A percentile compares a stretch with the other conserved stretches of the same genome.
Conservation (phyloP, 1,139 yeast species). For the Meyerozyma guilliermondii region DNA sequence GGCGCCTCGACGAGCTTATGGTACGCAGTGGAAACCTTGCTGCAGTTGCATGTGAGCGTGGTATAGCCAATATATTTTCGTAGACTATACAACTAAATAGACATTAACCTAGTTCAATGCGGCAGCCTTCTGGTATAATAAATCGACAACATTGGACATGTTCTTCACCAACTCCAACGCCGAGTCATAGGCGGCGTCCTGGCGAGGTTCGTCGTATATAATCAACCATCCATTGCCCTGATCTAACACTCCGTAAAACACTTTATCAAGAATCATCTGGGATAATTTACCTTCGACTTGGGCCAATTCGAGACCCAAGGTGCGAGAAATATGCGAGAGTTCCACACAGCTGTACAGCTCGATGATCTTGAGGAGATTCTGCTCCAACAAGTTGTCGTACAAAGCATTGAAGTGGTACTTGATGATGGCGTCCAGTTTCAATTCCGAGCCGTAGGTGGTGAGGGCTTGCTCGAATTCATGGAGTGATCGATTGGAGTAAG, state of each 20-base stretch:
- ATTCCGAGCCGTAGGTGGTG: constrained; percentile 64
- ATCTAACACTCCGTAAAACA: constrained; percentile 91
- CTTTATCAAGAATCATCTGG: constrained; percentile 94
- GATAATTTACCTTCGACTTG: constrained; percentile 93
- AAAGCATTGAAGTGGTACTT: constrained; percentile 90
- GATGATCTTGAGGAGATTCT: constrained; percentile 87
- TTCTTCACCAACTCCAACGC: constrained; percentile 83
- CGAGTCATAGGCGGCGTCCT: constrained; percentile 85
- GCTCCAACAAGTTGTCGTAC: constrained; percentile 89
- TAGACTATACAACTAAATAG: constrained; percentile 5
- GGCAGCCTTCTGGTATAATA: constrained; percentile 90
- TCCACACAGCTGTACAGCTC: constrained; percentile 96
- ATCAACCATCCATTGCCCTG: constrained; percentile 98
- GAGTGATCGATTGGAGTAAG: constrained; percentile 84
- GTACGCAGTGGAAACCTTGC: constrained; percentile 53
- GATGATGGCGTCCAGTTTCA: constrained; percentile 82
- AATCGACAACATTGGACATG: constrained; percentile 84
- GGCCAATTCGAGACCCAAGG: constrained; percentile 80
- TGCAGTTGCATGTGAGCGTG: constrained; percentile 41
- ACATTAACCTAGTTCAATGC: constrained; percentile 47
- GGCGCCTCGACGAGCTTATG: constrained; percentile 61
- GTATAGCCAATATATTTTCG: constrained; percentile 31
- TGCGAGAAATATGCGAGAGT: constrained; percentile 78
- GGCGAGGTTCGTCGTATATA: constrained; percentile 82
- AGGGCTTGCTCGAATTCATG: constrained; percentile 85